Conservation (phyloP, 2,329 filamentous ascomycete species). For the Colletotrichum ledebouriae region DNA sequence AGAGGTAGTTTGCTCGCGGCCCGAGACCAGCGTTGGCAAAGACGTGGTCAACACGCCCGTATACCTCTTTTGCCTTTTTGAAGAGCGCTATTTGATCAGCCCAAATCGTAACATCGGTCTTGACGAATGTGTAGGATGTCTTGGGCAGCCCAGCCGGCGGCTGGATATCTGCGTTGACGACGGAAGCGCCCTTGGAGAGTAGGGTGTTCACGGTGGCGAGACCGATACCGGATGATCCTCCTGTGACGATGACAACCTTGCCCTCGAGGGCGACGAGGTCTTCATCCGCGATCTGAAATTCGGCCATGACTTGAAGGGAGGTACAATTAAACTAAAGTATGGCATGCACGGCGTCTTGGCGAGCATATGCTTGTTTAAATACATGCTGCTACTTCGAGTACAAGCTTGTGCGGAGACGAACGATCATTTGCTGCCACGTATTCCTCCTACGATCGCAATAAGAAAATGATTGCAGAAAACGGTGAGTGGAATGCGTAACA, state of each 20-base stretch:
- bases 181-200: conserved; percentile 65
- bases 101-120: conserved; percentile 65
- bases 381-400: neutral
- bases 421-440: conserved; percentile 7
- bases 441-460: neutral
- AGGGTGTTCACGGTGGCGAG: conserved; percentile 70
- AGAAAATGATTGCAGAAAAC: neutral
- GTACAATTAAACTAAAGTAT: neutral
- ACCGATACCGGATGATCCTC: conserved; percentile 80
- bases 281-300: conserved; percentile 60
- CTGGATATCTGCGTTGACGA: conserved; percentile 68
- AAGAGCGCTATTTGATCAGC: conserved; percentile 64
- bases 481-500: too few species aligned
- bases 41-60: conserved; percentile 82
- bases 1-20: conserved; percentile 61
- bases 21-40: conserved; percentile 75
- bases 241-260: conserved; percentile 78
- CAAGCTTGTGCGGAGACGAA: neutral
- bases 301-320: conserved; percentile 53
- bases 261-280: conserved; percentile 64
- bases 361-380: conserved; percentile 5
- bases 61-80: conserved; percentile 65
- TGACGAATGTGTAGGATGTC: conserved; percentile 55
- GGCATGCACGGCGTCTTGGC: neutral
- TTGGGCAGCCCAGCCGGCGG: conserved; percentile 49